These are phyloP conservation scores for Daldinia bambusicola DNA, from an alignment of 495 filamentous ascomycete genomes.

Conservation along the genomic window DNA sequence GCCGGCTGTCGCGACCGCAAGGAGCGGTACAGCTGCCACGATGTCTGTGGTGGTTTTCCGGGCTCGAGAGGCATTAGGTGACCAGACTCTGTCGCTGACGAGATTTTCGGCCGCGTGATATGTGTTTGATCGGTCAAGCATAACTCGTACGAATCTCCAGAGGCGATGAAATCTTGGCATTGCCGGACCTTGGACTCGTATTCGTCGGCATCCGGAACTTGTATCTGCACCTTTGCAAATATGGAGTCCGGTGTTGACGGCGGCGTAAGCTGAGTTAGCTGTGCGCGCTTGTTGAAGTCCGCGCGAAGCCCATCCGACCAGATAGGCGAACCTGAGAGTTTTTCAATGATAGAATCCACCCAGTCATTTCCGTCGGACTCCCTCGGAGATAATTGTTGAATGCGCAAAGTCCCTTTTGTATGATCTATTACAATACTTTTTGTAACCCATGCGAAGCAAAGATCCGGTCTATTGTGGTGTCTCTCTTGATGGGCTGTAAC, in stretches of 20 bases:
- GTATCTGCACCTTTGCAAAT: slow-evolving; percentile 31
- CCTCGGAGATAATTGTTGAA: slow-evolving; percentile 67
- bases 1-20: slow-evolving; percentile 81
- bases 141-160: slow-evolving; percentile 92
- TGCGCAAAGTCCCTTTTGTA: slow-evolving; percentile 63
- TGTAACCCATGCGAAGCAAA: slow-evolving; percentile 80
- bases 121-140: slow-evolving; percentile 83
- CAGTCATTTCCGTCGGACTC: slow-evolving; percentile 52
- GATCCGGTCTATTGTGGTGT: slow-evolving; percentile 71
- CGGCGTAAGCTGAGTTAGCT: slow-evolving; percentile 41
- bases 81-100: slow-evolving; percentile 26
- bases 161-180: slow-evolving; percentile 76
- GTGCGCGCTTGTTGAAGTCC: slow-evolving; percentile 34
- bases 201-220: slow-evolving; percentile 61
- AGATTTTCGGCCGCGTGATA: slow-evolving; percentile 58
- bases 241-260: slow-evolving; percentile 39
- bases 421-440: slow-evolving; percentile 86
- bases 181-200: slow-evolving; percentile 72
- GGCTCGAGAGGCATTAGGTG: slow-evolving; percentile 28
- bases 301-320: slow-evolving; percentile 45
- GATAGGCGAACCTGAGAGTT: slow-evolving; percentile 45
- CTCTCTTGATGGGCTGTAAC: slow-evolving; percentile 51
- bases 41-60: slow-evolving; percentile 39
- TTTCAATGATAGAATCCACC: slow-evolving; percentile 46
- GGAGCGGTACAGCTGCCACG: slow-evolving; percentile 77